Base-by-base conservation (phyloP, 2,329 filamentous ascomycete species). In the Aspergillus sp. region DNA sequence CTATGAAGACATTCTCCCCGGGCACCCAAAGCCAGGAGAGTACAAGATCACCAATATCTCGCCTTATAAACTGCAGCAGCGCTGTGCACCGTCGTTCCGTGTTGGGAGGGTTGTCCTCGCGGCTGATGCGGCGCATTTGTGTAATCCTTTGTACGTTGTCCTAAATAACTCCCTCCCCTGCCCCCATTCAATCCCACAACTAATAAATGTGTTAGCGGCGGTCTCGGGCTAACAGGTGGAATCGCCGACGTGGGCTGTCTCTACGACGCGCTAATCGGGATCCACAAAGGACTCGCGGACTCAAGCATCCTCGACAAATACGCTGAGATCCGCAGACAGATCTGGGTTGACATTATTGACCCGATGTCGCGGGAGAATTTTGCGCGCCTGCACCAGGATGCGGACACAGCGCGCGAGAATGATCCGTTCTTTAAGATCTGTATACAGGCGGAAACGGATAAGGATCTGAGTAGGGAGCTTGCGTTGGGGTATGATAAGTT, bases 241-340 rank as follows among this genome's bases (percentile, higher is more conserved):
- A 84, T 88, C 55, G 83, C 84, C n/a, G 86, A 88, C 62, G 79
- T 86, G 3, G 85, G 83, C 11, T 83, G 84, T 0, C 76, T 88
- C 6, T 84, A 80, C 57, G 84, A 88, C 63, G 86, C 84, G 64
- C 76, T 88, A 9, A 67, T 70, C 8, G 77, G 77, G 1, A 77
- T 79, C 17, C 69, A 78, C 56, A 67, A 72, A 5, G 74, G 71
- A 2, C 57, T 70, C 5, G 73, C 74, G 2, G 73, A 76, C 58
- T 72, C 76, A 5, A 62, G 55, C 4, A 80, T 81, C 41, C 68
- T 81, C 7, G 75, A 79, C 63, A 74, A 70, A 44, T 80, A 80
- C 59, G 70, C 70, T 31, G 71, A 76, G 33, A 65, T 77, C 2
- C 70, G 78, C 1, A 67, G 72, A 15, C 64, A 72, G 45, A 79